phyloP scores from a whole-genome alignment of 2,329 filamentous ascomycete species.

The Hypoxylon sp. region DNA sequence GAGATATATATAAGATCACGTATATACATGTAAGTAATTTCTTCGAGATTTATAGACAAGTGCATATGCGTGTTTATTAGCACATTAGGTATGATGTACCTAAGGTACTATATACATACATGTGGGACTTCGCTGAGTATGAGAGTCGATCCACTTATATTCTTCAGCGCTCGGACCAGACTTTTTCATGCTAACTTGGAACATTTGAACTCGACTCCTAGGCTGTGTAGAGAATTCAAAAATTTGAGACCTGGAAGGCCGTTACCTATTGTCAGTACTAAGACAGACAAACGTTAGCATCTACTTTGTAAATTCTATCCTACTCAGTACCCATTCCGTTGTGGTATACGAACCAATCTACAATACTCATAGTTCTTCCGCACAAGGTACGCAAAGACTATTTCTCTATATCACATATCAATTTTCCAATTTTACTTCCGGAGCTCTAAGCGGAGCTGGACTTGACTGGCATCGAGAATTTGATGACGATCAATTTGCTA shows the following conservation, averaged over 20 bases:
- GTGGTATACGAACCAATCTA: background rate
- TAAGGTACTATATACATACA: no score
- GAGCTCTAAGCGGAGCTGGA: constrained; percentile 32
- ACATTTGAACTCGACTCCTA: no score
- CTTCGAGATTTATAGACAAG: no score
- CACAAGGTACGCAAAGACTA: constrained; percentile 25
- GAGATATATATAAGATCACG: no score
- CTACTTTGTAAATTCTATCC: background rate
- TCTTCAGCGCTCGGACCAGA: constrained; percentile 6
- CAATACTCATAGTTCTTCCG: background rate
- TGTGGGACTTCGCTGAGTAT: background rate
- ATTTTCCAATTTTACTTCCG: constrained; percentile 1
- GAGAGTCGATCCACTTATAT: background rate
- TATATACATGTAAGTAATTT: no score
- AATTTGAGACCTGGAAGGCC: constrained; percentile 8
- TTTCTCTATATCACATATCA: constrained; percentile 11
- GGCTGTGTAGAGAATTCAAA: constrained; percentile 2
- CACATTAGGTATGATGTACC: no score
- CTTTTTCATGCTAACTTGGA: background rate
- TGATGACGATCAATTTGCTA: background rate
- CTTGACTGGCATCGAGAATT: background rate
- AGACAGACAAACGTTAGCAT: background rate
- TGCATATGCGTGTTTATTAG: no score
- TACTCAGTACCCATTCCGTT: constrained; percentile 1
- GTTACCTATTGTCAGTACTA: background rate